Evolutionary conservation across 768 basidiomycete species (phyloP).

Genomic region (Russula sp.): DNA sequence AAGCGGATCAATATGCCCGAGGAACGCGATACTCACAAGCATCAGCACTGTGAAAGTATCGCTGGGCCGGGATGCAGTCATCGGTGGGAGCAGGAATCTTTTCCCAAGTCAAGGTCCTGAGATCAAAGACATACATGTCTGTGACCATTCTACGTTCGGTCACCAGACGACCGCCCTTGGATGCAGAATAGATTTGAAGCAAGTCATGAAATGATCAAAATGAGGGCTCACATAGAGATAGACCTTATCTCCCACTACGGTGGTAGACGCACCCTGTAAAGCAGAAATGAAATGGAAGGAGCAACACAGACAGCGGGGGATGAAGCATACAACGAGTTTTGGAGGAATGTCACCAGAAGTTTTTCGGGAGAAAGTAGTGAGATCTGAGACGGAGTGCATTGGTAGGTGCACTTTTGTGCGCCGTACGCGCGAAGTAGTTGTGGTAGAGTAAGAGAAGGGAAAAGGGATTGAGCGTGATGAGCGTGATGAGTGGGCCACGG

Average conservation of each 20-base stretch:
- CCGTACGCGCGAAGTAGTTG: background rate
- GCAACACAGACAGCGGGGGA: background rate
- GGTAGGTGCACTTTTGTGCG: background rate
- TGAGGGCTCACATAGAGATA: constrained; percentile 70
- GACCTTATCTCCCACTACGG: constrained; percentile 80
- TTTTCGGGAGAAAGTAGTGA: constrained; percentile 79
- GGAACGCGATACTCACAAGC: constrained; percentile 46
- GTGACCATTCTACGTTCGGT: constrained; percentile 83
- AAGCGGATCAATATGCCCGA: background rate
- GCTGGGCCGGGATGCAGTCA: constrained; percentile 68
- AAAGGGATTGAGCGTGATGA: background rate
- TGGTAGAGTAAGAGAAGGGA: background rate
- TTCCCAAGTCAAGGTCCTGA: constrained; percentile 78
- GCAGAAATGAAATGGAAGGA: constrained; percentile 4
- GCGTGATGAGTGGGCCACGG: background rate
- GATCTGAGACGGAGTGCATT: constrained; percentile 83
- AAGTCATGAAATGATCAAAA: background rate
- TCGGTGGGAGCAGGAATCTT: constrained; percentile 53
- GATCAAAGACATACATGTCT: constrained; percentile 86
- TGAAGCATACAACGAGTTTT: constrained; percentile 69
- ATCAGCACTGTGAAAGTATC: constrained; percentile 95
- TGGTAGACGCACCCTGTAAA: constrained; percentile 79
- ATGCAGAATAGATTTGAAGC: background rate
- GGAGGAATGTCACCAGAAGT: constrained; percentile 84
- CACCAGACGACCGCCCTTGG: constrained; percentile 80